Evolutionary conservation across 805 yeast species (phyloP).

Genomic region (Candida peoriensis): DNA sequence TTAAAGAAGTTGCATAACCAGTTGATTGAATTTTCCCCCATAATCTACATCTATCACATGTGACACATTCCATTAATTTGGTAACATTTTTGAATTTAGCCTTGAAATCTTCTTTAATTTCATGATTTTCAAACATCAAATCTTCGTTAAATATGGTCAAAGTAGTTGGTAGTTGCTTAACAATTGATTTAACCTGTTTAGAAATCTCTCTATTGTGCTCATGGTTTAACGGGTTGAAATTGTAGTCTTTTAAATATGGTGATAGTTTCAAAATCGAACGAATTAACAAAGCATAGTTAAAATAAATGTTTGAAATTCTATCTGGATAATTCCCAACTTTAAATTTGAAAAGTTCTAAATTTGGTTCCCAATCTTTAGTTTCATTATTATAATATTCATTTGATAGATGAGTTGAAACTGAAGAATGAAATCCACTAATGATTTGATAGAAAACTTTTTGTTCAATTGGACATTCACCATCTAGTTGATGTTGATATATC

Average conservation of each 20-base stretch:
- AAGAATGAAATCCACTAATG: constrained; percentile 91
- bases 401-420: constrained; percentile 88
- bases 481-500: constrained; percentile 70
- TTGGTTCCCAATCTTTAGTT: constrained; percentile 81
- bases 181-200: constrained; percentile 29
- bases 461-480: constrained; percentile 64
- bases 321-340: constrained; percentile 89
- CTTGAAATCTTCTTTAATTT: constrained; percentile 83
- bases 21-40: constrained; percentile 98
- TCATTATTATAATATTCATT: constrained; percentile 71
- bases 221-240: constrained; percentile 39
- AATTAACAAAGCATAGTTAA: constrained; percentile 84
- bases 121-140: constrained; percentile 41
- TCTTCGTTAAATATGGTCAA: constrained; percentile 44
- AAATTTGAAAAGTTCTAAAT: constrained; percentile 73
- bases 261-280: constrained; percentile 72
- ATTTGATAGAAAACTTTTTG: constrained; percentile 84
- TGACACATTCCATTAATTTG: constrained; percentile 96
- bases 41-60: constrained; percentile 93
- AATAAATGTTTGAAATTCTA: constrained; percentile 81
- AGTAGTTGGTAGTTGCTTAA: constrained; percentile 20
- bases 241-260: constrained; percentile 45
- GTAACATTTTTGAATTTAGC: constrained; percentile 84
- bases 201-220: constrained; percentile 42
- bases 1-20: constrained; percentile 96